phyloP scores from a whole-genome alignment of 2,329 filamentous ascomycete genomes.

The Microdochium bolleyi region DNA sequence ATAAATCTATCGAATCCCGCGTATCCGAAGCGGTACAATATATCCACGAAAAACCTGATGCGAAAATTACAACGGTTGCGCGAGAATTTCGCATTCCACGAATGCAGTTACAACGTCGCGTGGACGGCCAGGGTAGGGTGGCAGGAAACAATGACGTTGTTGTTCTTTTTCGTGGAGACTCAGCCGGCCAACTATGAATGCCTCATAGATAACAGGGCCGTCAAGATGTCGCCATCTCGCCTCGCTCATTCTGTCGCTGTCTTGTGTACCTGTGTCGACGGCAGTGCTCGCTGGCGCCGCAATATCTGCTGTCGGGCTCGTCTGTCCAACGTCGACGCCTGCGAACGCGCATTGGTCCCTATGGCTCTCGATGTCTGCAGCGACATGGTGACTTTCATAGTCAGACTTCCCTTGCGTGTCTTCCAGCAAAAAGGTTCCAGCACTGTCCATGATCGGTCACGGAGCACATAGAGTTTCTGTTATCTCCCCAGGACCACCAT shows the following conservation, averaged over 20 bases:
- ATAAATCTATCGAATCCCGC: no score
- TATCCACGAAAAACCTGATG: no score
- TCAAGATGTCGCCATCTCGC: neutral
- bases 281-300: neutral
- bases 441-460: neutral
- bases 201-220: neutral
- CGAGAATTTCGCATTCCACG: no score
- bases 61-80: no score
- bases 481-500: neutral
- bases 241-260: neutral
- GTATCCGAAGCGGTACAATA: no score
- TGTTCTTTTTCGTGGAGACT: neutral
- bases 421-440: neutral
- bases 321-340: neutral
- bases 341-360: no score
- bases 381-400: neutral
- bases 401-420: neutral
- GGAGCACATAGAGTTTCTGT: neutral
- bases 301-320: neutral
- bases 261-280: neutral
- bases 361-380: neutral
- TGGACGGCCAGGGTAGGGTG: neutral
- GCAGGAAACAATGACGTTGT: neutral
- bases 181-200: neutral
- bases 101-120: no score